Evolutionary conservation across 495 filamentous ascomycete genomes (phyloP).

Genomic region (Viridothelium virens): DNA sequence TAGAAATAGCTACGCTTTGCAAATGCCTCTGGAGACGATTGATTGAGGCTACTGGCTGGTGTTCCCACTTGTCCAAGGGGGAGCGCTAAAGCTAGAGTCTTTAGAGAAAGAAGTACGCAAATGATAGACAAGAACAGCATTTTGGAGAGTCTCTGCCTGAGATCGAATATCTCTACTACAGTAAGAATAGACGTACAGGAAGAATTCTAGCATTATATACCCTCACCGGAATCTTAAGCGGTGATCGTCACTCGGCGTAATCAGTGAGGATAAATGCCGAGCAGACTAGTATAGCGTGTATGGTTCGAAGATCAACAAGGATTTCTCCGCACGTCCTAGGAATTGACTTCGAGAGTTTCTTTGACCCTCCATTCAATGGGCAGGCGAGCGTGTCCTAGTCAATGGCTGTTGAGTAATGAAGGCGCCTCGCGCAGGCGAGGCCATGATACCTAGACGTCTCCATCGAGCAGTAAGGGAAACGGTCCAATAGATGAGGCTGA

Average conservation of each 20-base stretch:
- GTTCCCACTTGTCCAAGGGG: background rate
- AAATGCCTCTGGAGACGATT: conserved; percentile 1
- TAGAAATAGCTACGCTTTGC: conserved; percentile 8
- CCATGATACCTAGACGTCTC: background rate
- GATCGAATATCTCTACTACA: background rate
- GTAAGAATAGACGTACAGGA: too few species aligned
- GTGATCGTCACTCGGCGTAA: background rate
- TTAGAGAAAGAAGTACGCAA: background rate
- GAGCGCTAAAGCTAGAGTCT: background rate
- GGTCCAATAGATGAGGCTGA: too few species aligned
- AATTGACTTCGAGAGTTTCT: background rate
- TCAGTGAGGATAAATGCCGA: background rate
- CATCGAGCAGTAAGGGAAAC: too few species aligned
- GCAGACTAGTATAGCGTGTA: background rate
- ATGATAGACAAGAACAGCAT: background rate
- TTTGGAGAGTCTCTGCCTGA: background rate
- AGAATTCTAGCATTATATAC: too few species aligned
- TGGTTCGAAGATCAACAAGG: too few species aligned
- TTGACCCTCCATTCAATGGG: background rate
- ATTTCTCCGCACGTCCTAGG: too few species aligned
- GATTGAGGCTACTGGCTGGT: background rate
- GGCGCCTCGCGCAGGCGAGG: background rate
- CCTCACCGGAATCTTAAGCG: background rate
- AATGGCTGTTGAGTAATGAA: too few species aligned
- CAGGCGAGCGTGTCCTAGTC: too few species aligned